These are phyloP conservation scores for Hyaloraphidium curvatum DNA, from an alignment of 192 early-diverging fungal genomes.

Conservation along the genomic window DNA sequence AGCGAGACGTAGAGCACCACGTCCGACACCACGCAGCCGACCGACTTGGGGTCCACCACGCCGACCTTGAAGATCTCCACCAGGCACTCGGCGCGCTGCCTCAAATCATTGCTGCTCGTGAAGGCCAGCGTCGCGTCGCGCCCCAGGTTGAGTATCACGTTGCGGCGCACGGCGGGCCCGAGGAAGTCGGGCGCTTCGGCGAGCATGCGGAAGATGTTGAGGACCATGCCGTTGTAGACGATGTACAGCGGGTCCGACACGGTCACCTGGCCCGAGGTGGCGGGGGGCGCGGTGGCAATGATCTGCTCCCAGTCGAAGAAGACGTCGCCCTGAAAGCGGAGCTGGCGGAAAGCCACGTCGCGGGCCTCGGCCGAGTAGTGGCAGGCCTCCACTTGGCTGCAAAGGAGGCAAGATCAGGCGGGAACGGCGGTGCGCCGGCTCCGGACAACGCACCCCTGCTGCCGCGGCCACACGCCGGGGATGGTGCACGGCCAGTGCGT, in stretches of 20 bases:
- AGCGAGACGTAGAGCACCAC: slow-evolving; percentile 65
- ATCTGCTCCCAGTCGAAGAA: not conserved
- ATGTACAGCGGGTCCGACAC: not conserved
- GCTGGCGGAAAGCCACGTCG: not conserved
- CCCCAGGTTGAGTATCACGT: not conserved
- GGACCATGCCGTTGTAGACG: not conserved
- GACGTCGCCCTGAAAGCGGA: not conserved
- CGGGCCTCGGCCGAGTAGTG: not conserved
- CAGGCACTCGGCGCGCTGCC: slow-evolving; percentile 44
- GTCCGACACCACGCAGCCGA: slow-evolving; percentile 65
- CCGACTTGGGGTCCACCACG: slow-evolving; percentile 47
- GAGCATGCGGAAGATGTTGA: not conserved
- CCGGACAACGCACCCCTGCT: too few relatives aligned
- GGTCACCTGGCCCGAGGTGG: not conserved
- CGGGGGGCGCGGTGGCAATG: not conserved
- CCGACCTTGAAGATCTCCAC: slow-evolving; percentile 63
- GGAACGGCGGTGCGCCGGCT: too few relatives aligned
- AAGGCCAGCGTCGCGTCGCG: not conserved
- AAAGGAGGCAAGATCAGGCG: too few relatives aligned
- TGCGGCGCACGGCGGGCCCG: not conserved
- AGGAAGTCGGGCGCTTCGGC: not conserved
- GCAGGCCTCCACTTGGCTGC: too few relatives aligned
- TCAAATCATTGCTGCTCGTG: not conserved
- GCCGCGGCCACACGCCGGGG: not conserved
- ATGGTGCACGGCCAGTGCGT: not conserved